Base-by-base conservation (phyloP, 306 rosid species). In the Citrullus colocynthis region DNA sequence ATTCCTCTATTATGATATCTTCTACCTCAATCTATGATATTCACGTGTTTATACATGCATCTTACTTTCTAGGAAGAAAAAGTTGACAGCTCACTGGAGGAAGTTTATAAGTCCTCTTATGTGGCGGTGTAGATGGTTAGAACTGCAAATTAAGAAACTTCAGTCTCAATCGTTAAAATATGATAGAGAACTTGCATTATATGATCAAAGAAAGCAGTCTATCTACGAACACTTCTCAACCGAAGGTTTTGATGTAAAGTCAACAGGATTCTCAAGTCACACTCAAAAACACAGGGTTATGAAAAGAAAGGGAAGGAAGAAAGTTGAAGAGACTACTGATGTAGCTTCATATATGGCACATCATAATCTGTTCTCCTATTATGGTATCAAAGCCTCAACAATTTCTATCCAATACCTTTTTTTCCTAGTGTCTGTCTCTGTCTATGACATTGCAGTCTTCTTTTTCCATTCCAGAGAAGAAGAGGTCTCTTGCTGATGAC, bases 61-160 rank as follows among this genome's bases (percentile, higher is more conserved):
- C 61, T 34, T 65, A 78, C 71, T 63, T 15, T 83, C 69, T 81
- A 95, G 96, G 84, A 85, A 82, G 84, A 90, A 84, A 83, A 90
- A 79, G 83, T 74, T 85, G 83, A 90, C 93, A 64, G 67, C 7
- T 79, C 91, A 89, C 63, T 95, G 97, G 97, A 89, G 83, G 82
- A 87, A 45, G 81, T 95, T 88, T 83, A 84, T 87, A 78, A 78
- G 72, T 69, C 97, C 97, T 44, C 61, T 88, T 34, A 83, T 48
- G 84, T 87, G 91, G 93, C 93, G 97, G 28, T 87, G 90, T 84
- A 95, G 89, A 87, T 92, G 97, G 97, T 39, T 85, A 52, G 99
- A 90, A 80, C 80, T 92, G 85, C 80, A 70, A 82, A 76, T 92
- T 54, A 87, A 64, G 84, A 84, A 83, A 79, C 92, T 95, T 75